These are phyloP conservation scores for Paracamarosporium sp. DNA, from an alignment of 2,329 filamentous ascomycete genomes.

Conservation along the genomic window DNA sequence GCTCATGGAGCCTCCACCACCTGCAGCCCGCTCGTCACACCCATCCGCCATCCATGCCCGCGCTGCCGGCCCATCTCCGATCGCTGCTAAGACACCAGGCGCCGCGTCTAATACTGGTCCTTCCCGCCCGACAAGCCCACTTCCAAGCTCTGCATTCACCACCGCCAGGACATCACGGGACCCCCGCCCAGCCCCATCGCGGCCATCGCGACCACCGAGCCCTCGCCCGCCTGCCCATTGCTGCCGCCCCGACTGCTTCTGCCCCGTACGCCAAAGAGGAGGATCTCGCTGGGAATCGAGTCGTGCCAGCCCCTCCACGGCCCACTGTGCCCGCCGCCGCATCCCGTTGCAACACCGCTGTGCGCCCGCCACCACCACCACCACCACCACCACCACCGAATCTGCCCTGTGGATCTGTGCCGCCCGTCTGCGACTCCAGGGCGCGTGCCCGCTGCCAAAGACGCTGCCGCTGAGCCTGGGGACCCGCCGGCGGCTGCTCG, in stretches of 20 bases:
- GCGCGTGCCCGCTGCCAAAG: conserved; percentile 9
- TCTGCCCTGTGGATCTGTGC: not conserved
- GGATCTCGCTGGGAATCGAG: conserved; percentile 17
- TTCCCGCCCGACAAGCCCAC: not conserved
- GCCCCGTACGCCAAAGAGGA: conserved; percentile 25
- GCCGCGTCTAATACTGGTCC: not conserved
- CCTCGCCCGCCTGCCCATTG: conserved; percentile 20
- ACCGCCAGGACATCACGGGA: conserved; percentile 38
- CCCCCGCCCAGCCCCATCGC: too few relatives aligned
- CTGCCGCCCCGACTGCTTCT: too few relatives aligned
- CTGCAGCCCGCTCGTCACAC: conserved; percentile 32
- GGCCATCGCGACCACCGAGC: conserved; percentile 26
- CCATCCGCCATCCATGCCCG: conserved; percentile 23
- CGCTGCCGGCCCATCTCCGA: conserved; percentile 46
- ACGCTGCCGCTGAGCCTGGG: conserved; percentile 14
- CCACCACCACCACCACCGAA: not conserved
- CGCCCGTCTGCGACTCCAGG: not conserved
- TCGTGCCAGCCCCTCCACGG: conserved; percentile 21
- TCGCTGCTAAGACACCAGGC: conserved; percentile 35
- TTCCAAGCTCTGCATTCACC: not conserved
- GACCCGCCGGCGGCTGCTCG: conserved; percentile 11
- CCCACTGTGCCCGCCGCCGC: conserved; percentile 16
- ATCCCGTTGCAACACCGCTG: conserved; percentile 17
- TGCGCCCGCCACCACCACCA: conserved; percentile 30
- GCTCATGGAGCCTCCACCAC: not conserved